Percentiles rank a stretch among this genome's conserved stretches.
Evolutionary conservation across 768 basidiomycete species (phyloP).

Genomic region (Auriscalpium microsporum): DNA sequence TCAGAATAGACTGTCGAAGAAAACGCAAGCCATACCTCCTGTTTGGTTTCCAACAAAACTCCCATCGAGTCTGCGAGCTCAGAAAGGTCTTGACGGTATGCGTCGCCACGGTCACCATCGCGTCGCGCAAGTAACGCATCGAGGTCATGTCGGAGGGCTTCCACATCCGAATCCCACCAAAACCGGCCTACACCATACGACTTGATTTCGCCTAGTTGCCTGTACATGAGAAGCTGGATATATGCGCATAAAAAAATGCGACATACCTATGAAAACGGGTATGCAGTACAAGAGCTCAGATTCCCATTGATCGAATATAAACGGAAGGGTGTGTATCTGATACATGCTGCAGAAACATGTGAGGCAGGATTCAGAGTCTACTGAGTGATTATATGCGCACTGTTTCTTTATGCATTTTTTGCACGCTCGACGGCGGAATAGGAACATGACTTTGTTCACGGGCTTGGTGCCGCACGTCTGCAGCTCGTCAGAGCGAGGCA

Average conservation of each 20-base stretch:
- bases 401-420: conserved; percentile 1
- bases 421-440: conserved; percentile 10
- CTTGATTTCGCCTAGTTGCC: too few species aligned
- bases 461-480: conserved; percentile 9
- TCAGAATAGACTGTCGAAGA: not conserved
- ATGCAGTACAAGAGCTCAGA: not conserved
- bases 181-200: too few species aligned
- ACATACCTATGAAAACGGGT: not conserved
- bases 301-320: not conserved
- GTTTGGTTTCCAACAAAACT: not conserved
- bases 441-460: conserved; percentile 3
- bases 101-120: not conserved
- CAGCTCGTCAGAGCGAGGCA: too few species aligned
- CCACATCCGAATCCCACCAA: too few species aligned
- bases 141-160: not conserved
- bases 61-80: not conserved
- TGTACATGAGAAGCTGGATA: too few species aligned
- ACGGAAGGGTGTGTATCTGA: not conserved
- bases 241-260: not conserved
- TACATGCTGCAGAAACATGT: not conserved
- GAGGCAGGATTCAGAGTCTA: not conserved
- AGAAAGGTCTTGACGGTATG: not conserved
- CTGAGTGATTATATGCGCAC: not conserved
- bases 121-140: not conserved
- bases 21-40: not conserved